These are phyloP conservation scores for Aspergillus bertholletiae DNA, from an alignment of 495 filamentous ascomycete species.

Conservation along the genomic window DNA sequence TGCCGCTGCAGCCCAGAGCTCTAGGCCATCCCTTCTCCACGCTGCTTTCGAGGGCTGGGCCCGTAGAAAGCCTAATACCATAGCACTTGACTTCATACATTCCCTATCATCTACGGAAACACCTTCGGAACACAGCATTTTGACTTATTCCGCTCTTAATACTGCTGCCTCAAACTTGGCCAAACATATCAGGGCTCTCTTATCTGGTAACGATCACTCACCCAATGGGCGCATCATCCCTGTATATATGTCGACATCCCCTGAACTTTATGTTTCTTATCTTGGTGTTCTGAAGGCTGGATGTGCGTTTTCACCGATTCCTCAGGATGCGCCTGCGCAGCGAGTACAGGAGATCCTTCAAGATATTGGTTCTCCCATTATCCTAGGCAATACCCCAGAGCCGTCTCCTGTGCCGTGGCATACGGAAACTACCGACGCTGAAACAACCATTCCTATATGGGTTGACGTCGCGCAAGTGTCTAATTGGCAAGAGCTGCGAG, in stretches of 20 bases:
- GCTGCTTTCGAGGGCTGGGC: slow-evolving; percentile 24
- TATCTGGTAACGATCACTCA: neutral
- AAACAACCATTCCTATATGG: slow-evolving; percentile 10
- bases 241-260: slow-evolving; percentile 63
- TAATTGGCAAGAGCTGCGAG: slow-evolving; percentile 13
- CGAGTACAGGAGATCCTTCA: slow-evolving; percentile 64
- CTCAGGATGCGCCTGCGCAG: slow-evolving; percentile 66
- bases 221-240: slow-evolving; percentile 51
- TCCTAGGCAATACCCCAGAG: slow-evolving; percentile 36
- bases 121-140: slow-evolving; percentile 17
- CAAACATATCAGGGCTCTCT: slow-evolving; percentile 12
- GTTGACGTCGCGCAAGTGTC: slow-evolving; percentile 25
- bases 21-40: slow-evolving; percentile 18
- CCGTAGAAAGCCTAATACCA: slow-evolving; percentile 16
- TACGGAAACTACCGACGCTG: neutral
- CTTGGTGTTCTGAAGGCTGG: slow-evolving; percentile 72
- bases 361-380: slow-evolving; percentile 55
- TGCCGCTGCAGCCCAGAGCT: neutral
- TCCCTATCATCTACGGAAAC: slow-evolving; percentile 13
- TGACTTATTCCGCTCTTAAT: slow-evolving; percentile 23
- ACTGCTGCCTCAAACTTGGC: slow-evolving; percentile 19
- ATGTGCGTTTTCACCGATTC: slow-evolving; percentile 72
- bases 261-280: slow-evolving; percentile 65
- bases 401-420: slow-evolving; percentile 5
- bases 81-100: slow-evolving; percentile 27